Base-by-base conservation (phyloP, 176 grass and related monocot genomes). In the Chrysopogon serrulatus region DNA sequence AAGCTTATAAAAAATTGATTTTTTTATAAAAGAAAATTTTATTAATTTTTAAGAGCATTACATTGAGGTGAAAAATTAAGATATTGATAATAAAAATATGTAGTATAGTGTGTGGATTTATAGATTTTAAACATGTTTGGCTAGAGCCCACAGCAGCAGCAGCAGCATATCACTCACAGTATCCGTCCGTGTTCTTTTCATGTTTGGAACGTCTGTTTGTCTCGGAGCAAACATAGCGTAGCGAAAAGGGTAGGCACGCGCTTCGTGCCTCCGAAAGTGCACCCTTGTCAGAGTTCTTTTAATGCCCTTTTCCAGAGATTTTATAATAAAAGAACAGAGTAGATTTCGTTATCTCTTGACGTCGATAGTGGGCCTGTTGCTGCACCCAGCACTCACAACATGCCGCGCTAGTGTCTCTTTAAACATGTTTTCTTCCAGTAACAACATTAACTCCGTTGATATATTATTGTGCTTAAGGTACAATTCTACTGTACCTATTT, bases 221-320 rank as follows among this genome's bases (percentile, higher is more conserved):
- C 80, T 35, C 10, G 64, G 33, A 69, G 54, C 68, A 73, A 34
- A n/a, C 37, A 73, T 82, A 31, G 27, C 21, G 16, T 11, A 14
- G 53, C 68, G 10, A 47, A 64, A 83, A 62, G 41, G 30, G 11
- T 1, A 1, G 56, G 14, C 41, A 83, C 70, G 69, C 28, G 40
- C 27, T 64, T 48, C 21, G 69, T 64, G 44, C 56, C 71, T 84
- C 60, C n/a, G 43, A 76, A 84, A 84, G 82, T 53, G 71, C 60
- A 67, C 10, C 41, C 43, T 19, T 30, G 72, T 31, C 72, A 84
- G 82, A 21, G 43, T 30, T 65, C 71, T 14, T 37, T 76, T 0
- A 0, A 27, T 23, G 32, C 11, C 16, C n/a, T 21, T 21, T 81
- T 69, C 57, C 34, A 39, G 27, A 15, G 9, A 34, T n/a, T n/a